Percentiles rank a stretch among this genome's conserved stretches.
Conservation (phyloP, 495 filamentous ascomycete genomes). For the Penicillium silybi region DNA sequence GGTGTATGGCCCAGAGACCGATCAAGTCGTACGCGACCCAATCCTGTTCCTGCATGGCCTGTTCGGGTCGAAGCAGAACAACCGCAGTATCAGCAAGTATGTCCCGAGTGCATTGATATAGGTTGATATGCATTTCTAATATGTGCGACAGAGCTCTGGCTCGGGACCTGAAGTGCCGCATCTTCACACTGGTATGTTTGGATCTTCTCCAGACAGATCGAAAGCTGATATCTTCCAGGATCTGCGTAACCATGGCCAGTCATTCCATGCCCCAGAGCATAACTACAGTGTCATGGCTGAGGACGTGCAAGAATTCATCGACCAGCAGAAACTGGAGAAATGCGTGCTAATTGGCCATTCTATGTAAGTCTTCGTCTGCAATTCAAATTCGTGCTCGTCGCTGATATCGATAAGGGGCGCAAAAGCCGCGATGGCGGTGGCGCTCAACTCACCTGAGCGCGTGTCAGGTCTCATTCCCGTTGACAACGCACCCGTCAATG, state of each 20-base stretch:
- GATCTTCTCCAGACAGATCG: background rate
- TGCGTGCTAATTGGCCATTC: constrained; percentile 88
- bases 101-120: constrained; percentile 16
- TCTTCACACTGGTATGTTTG: constrained; percentile 74
- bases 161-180: constrained; percentile 70
- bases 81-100: constrained; percentile 94
- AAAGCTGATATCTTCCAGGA: constrained; percentile 52
- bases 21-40: constrained; percentile 46
- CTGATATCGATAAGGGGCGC: constrained; percentile 62
- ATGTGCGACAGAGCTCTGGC: constrained; percentile 62
- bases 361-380: constrained; percentile 57
- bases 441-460: constrained; percentile 61
- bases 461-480: constrained; percentile 73
- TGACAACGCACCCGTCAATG: constrained; percentile 90
- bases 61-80: constrained; percentile 95
- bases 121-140: constrained; percentile 7
- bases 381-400: background rate
- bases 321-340: constrained; percentile 63
- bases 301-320: constrained; percentile 80
- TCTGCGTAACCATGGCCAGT: constrained; percentile 91
- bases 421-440: constrained; percentile 88
- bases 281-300: constrained; percentile 84
- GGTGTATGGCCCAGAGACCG: constrained; percentile 39
- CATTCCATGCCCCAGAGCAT: constrained; percentile 70
- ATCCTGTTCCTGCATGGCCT: constrained; percentile 91